These are phyloP conservation scores for Didymella pomorum DNA, from an alignment of 2,329 filamentous ascomycete species.

Conservation along the genomic window DNA sequence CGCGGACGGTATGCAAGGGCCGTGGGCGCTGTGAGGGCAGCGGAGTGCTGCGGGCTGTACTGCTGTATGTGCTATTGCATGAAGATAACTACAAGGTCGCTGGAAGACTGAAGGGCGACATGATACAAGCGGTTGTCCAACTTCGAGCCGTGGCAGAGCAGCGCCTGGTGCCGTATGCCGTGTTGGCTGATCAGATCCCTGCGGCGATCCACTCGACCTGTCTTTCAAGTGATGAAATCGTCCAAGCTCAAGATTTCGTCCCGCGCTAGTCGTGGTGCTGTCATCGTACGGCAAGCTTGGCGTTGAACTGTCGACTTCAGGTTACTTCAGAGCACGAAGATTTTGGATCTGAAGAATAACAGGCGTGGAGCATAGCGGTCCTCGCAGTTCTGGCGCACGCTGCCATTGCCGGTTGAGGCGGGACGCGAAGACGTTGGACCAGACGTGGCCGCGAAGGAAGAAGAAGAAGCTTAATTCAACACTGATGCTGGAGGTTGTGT, in stretches of 20 bases:
- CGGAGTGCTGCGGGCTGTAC: background rate
- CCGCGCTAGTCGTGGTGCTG: constrained; percentile 23
- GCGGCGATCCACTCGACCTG: constrained; percentile 2
- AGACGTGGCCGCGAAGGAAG: too few relatives aligned
- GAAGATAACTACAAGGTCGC: constrained; percentile 13
- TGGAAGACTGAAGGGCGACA: constrained; percentile 23
- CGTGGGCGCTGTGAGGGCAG: background rate
- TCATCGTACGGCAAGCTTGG: constrained; percentile 22
- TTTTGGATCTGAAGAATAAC: too few relatives aligned
- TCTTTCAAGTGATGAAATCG: constrained; percentile 31
- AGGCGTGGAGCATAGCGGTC: too few relatives aligned
- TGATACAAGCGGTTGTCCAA: constrained; percentile 10
- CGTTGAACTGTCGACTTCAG: background rate
- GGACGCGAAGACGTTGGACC: too few relatives aligned
- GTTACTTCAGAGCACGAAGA: too few relatives aligned
- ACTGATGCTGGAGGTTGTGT: too few relatives aligned
- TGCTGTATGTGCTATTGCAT: constrained; percentile 3
- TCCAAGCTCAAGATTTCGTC: constrained; percentile 18
- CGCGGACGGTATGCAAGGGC: constrained; percentile 39
- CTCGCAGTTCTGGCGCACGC: too few relatives aligned
- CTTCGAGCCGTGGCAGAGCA: constrained; percentile 12
- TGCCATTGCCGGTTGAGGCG: too few relatives aligned
- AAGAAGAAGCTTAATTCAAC: too few relatives aligned
- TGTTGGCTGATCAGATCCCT: constrained; percentile 28
- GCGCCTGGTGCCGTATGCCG: constrained; percentile 23